Percentiles rank a stretch among this genome's conserved stretches.
Conservation (phyloP, 257 asterid genomes). For the Solanum tarijense region DNA sequence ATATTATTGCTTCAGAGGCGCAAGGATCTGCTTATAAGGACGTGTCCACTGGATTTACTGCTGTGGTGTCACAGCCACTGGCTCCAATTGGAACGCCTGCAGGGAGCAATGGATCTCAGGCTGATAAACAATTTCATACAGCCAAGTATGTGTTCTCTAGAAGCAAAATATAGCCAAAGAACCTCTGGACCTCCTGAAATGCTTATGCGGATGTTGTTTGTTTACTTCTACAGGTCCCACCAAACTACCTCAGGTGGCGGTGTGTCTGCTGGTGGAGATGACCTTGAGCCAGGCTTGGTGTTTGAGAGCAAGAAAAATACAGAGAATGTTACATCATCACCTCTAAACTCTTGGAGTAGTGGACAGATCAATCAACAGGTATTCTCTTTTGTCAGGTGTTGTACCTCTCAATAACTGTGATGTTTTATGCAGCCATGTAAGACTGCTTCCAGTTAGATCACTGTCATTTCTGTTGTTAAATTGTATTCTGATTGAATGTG, state of each 20-base stretch:
- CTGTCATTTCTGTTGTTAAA: not conserved
- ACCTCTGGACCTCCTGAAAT: not conserved
- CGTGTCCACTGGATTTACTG: slow-evolving; percentile 24
- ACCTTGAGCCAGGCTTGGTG: slow-evolving; percentile 25
- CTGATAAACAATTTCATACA: slow-evolving; percentile 19
- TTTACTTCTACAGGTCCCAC: slow-evolving; percentile 33
- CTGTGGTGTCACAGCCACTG: slow-evolving; percentile 40
- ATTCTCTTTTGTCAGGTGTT: slow-evolving; percentile 2
- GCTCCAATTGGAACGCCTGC: slow-evolving; percentile 66
- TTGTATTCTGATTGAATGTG: not conserved
- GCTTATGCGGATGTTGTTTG: slow-evolving; percentile 6
- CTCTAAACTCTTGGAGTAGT: slow-evolving; percentile 33
- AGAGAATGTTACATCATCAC: slow-evolving; percentile 17
- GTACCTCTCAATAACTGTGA: not conserved
- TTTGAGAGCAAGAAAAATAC: slow-evolving; percentile 56
- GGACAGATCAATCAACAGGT: slow-evolving; percentile 38
- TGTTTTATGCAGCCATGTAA: not conserved
- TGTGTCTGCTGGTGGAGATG: slow-evolving; percentile 34
- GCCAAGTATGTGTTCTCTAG: slow-evolving; percentile 34
- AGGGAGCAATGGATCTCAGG: slow-evolving; percentile 35
- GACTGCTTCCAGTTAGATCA: not conserved
- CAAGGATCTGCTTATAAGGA: slow-evolving; percentile 31
- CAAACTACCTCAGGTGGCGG: slow-evolving; percentile 29
- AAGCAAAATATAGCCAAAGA: not conserved
- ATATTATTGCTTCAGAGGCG: slow-evolving; percentile 33